A percentile compares a stretch with the other conserved stretches of the same genome.
Conservation (phyloP, 2,329 filamentous ascomycete genomes). For the Cercospora sp. region DNA sequence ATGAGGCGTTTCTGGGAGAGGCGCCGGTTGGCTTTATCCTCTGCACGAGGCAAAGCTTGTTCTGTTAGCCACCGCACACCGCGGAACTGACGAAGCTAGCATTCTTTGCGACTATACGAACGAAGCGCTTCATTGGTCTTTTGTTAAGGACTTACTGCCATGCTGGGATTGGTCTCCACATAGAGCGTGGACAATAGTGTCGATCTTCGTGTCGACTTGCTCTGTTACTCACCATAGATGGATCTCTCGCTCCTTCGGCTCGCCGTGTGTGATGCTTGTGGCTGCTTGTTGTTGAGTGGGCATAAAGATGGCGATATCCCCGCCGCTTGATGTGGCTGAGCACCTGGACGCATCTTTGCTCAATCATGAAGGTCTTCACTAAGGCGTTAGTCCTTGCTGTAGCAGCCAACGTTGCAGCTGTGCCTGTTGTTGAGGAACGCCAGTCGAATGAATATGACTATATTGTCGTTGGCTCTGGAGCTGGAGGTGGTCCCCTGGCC, state of each 20-base stretch:
- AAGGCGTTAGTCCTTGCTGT: slow-evolving; percentile 8
- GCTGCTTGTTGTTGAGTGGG: not conserved
- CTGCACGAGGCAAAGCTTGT: not conserved
- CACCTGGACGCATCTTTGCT: too few species aligned
- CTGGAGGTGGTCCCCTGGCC: slow-evolving; percentile 60
- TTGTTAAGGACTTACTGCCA: not conserved
- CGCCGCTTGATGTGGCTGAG: not conserved
- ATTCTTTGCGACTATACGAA: not conserved
- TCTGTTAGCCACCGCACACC: not conserved
- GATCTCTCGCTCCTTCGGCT: not conserved
- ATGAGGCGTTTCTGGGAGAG: not conserved
- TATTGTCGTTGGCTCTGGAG: slow-evolving; percentile 61
- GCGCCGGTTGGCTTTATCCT: not conserved
- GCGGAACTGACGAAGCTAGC: not conserved
- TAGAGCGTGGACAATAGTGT: not conserved
- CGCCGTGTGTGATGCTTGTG: not conserved
- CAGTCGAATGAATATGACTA: slow-evolving; percentile 40
- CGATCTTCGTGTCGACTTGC: not conserved
- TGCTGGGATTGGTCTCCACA: not conserved
- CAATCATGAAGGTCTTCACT: slow-evolving; percentile 9
- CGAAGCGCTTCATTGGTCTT: not conserved
- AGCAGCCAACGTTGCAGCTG: slow-evolving; percentile 10
- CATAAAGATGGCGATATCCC: not conserved
- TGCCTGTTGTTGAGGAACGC: slow-evolving; percentile 14
- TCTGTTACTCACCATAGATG: not conserved